Evolutionary conservation across 257 asterid species (phyloP), one percentile per base, ranked within the genome.

Genomic region (Petrea volubilis): DNA sequence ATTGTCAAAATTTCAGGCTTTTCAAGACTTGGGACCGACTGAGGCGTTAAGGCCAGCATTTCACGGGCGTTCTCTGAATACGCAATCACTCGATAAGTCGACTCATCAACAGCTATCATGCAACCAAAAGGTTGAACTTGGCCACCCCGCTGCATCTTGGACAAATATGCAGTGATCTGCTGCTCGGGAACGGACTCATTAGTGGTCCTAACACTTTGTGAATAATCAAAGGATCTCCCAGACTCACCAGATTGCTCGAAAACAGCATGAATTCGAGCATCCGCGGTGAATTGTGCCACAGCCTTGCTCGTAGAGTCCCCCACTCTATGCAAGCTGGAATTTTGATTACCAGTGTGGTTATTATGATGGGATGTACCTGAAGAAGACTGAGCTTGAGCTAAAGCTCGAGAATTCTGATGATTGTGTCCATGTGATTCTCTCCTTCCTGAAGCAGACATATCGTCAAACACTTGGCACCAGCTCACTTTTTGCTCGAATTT

Each of bases 101-200:
- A 34, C 17, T 79, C 90, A 4, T 82, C 79, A 3, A 75, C 78
- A 4, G 85, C 87, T 31, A 84, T 7, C 70, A 80, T 84, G 74
- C 89, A 79, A 65, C 89, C 89, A 74, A 81, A 84, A 27, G 89
- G 83, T 29, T 84, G 89, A 49, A 84, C 70, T 50, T 52, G 82
- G 71, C 86, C 88, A 38, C 91, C 91, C 12, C 91, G 83, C 68
- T 86, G 88, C 41, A 86, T 81, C 77, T 70, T 86, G 14, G 81
- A 76, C 64, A 85, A 72, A 41, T 85, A 85, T 4, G 74, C 88
- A 12, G 85, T 79, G 66, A 86, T 79, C 79, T 83, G 88, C 78
- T 83, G 80, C 72, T 86, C 88, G 1, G 91, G 75, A n/a, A 83
- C 71, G 18, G 77, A 76, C 15, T 83, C 79, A 33, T 71, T 72